Conservation (phyloP, 2,329 filamentous ascomycete species). For the Fusarium succisae region DNA sequence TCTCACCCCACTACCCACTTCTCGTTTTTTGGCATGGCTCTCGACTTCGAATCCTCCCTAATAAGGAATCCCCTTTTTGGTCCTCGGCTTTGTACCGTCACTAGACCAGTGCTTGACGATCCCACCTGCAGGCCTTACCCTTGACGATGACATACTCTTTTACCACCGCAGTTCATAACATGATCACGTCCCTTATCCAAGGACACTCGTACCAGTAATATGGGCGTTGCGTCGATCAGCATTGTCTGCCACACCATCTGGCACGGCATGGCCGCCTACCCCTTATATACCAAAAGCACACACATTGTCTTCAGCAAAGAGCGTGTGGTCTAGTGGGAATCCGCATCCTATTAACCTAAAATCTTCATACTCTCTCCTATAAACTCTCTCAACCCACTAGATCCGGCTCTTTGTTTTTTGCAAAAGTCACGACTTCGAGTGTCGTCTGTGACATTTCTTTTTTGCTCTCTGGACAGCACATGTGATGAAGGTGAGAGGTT, state of each 20-base stretch:
- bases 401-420: background rate
- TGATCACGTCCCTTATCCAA: too few relatives aligned
- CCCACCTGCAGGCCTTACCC: too few relatives aligned
- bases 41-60: background rate
- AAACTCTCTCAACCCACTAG: background rate
- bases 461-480: background rate
- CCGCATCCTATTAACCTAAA: slow-evolving; percentile 1
- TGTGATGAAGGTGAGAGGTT: background rate
- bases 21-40: background rate
- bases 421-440: background rate
- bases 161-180: too few relatives aligned
- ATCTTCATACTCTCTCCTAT: background rate
- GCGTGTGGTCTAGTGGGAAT: slow-evolving; percentile 2
- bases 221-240: too few relatives aligned
- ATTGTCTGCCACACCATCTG: too few relatives aligned
- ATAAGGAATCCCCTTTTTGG: background rate
- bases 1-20: background rate
- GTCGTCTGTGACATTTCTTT: background rate
- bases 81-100: background rate
- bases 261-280: background rate
- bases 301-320: background rate
- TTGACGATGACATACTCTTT: background rate
- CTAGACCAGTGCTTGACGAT: background rate
- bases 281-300: background rate
- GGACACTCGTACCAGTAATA: too few relatives aligned